Evolutionary conservation across 768 basidiomycete species (phyloP), one percentile per base, ranked within the genome.

Genomic region (Butyriboletus loyo): DNA sequence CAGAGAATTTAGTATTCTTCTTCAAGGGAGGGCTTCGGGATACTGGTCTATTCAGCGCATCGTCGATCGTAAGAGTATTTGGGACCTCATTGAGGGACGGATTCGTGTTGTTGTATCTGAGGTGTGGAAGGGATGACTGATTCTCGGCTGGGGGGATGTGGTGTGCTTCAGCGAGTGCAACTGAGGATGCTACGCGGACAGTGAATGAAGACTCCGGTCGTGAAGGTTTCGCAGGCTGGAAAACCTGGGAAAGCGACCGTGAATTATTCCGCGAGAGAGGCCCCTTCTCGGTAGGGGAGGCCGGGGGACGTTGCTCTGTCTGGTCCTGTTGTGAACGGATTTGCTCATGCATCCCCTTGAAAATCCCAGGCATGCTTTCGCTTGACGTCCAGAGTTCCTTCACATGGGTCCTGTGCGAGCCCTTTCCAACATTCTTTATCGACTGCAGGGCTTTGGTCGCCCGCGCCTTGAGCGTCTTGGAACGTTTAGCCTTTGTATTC

Each of bases 391-490:
- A 67, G 46, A 69, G 61, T 11, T 79, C 73, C 63, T 73, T 74
- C 17, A 70, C 69, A 49, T 71, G 72, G n/a, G 73, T 63, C 66
- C 72, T 69, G 36, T 63, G 63, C 24, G 68, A 61, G 27, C 54
- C 53, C 46, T 60, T 77, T 32, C 72, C 71, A n/a, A 71, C 67
- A 48, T 72, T 77, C 65, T 71, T 79, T 19, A 81, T 72, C 37
- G 76, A 78, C 50, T 62, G 70, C 24, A 82, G 69, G 14, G 76
- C 78, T 57, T 71, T 73, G 31, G 74, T 76, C 6, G 81, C 80
- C 46, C 77, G 74, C 28, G 69, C 70, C 55, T 65, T 76, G 52
- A 82, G 67, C 7, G 77, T 77, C 57, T 68, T 75, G 40, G 76
- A 66, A 32, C 68, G 65, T 59, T 73, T 73, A 3, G 44, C 42